Evolutionary conservation across 2,329 filamentous ascomycete species (phyloP).

Genomic region (Scedosporium minutisporum): DNA sequence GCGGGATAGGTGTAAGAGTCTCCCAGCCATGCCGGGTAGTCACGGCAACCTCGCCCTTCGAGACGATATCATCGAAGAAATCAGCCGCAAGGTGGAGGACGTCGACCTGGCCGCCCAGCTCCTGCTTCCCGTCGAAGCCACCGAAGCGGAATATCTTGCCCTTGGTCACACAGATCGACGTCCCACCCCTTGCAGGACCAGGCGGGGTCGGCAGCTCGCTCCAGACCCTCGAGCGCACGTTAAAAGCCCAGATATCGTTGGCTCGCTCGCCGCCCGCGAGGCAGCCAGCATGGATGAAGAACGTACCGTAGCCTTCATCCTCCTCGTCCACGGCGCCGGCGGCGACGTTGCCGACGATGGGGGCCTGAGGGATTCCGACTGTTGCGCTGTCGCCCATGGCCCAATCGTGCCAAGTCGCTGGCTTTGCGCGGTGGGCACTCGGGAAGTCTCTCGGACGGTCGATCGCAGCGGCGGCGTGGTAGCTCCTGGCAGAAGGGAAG

Average conservation of each 20-base stretch:
- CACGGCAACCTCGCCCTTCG: constrained; percentile 39
- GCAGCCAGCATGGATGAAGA: constrained; percentile 72
- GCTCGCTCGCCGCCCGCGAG: constrained; percentile 50
- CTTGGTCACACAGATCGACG: constrained; percentile 54
- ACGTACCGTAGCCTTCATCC: constrained; percentile 52
- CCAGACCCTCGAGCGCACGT: constrained; percentile 56
- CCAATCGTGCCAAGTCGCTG: constrained; percentile 45
- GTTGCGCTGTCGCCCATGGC: constrained; percentile 43
- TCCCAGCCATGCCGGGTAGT: constrained; percentile 45
- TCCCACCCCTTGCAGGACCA: constrained; percentile 54
- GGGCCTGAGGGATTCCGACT: constrained; percentile 49
- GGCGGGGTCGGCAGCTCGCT: constrained; percentile 58
- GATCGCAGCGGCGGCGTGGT: constrained; percentile 53
- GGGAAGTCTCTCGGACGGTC: constrained; percentile 46
- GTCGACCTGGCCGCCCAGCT: constrained; percentile 65
- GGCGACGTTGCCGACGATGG: constrained; percentile 47
- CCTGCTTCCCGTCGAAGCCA: constrained; percentile 62
- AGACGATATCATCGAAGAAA: constrained; percentile 40
- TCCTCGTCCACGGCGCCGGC: constrained; percentile 50
- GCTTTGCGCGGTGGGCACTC: constrained; percentile 21
- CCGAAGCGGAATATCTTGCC: constrained; percentile 68
- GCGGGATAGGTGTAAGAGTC: constrained; percentile 28
- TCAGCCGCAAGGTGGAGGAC: constrained; percentile 50
- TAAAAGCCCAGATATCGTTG: constrained; percentile 70
- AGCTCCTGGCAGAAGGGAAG: constrained; percentile 57